A percentile compares a stretch with the other conserved stretches of the same genome.
phyloP scores from a whole-genome alignment of 2,329 filamentous ascomycete species.

The Ceratocystis lukuohia region DNA sequence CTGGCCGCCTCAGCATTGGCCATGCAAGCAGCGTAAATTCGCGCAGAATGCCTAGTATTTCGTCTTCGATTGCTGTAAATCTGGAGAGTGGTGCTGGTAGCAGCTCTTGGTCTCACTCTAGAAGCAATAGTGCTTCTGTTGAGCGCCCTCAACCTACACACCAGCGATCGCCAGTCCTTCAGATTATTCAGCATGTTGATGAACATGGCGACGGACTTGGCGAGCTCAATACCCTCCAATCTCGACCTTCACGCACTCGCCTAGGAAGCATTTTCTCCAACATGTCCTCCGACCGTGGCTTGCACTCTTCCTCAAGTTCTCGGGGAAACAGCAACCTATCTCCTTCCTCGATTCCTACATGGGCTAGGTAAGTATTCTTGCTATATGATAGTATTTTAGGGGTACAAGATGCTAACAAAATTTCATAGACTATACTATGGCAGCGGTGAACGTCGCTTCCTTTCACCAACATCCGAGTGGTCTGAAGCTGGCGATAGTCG shows the following conservation, averaged over 20 bases:
- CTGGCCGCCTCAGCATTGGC: slow-evolving; percentile 30
- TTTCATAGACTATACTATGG: slow-evolving; percentile 53
- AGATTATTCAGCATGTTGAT: slow-evolving; percentile 42
- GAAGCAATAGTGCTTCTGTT: slow-evolving; percentile 34
- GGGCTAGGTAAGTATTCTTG: slow-evolving; percentile 35
- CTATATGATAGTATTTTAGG: background rate
- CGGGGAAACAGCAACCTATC: slow-evolving; percentile 33
- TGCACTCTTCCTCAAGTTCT: slow-evolving; percentile 40
- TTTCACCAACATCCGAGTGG: slow-evolving; percentile 35
- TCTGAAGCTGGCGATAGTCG: slow-evolving; percentile 38
- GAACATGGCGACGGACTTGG: slow-evolving; percentile 52
- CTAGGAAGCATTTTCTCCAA: slow-evolving; percentile 38
- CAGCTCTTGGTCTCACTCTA: slow-evolving; percentile 28
- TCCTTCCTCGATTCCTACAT: slow-evolving; percentile 36
- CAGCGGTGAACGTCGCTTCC: slow-evolving; percentile 44
- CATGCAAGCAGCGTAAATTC: slow-evolving; percentile 39
- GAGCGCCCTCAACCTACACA: slow-evolving; percentile 38
- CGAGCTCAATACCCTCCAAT: slow-evolving; percentile 41
- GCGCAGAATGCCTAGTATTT: slow-evolving; percentile 44
- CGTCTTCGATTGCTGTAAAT: slow-evolving; percentile 35
- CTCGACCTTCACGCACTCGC: slow-evolving; percentile 40
- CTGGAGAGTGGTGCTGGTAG: slow-evolving; percentile 15
- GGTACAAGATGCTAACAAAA: background rate
- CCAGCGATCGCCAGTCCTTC: slow-evolving; percentile 23
- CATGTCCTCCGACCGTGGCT: slow-evolving; percentile 37